phyloP scores from a whole-genome alignment of 768 basidiomycete genomes.

The Hebeloma cylindrosporum region DNA sequence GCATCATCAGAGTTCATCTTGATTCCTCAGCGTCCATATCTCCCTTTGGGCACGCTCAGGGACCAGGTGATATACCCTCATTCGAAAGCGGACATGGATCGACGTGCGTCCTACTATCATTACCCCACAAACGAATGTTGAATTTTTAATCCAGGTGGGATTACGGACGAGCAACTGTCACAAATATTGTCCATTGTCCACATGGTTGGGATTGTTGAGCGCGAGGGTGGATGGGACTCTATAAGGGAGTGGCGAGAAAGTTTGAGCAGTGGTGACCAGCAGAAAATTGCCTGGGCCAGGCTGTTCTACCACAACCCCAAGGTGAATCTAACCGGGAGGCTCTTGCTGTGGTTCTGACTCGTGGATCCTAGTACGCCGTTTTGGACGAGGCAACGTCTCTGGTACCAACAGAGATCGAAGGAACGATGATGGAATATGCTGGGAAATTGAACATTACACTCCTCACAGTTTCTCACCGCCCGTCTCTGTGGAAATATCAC shows the following conservation, averaged over 20 bases:
- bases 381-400: conserved; percentile 96
- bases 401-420: conserved; percentile 91
- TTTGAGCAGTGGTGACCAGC: conserved; percentile 93
- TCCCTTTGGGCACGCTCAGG: conserved; percentile 89
- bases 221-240: conserved; percentile 95
- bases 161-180: conserved; percentile 74
- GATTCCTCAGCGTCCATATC: conserved; percentile 94
- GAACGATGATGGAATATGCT: conserved; percentile 92
- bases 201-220: conserved; percentile 83
- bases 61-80: conserved; percentile 98
- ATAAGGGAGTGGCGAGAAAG: conserved; percentile 93
- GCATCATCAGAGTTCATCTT: conserved; percentile 86
- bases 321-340: conserved; percentile 42
- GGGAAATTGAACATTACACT: conserved; percentile 86
- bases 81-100: conserved; percentile 74
- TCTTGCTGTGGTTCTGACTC: neutral
- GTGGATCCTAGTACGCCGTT: conserved; percentile 75
- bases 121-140: neutral
- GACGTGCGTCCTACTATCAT: conserved; percentile 47
- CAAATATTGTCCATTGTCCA: conserved; percentile 74
- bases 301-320: conserved; percentile 95
- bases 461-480: conserved; percentile 92
- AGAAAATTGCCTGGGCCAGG: conserved; percentile 96
- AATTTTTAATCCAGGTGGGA: conserved; percentile 46
- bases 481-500: conserved; percentile 93